Base-by-base conservation (phyloP, 2,329 filamentous ascomycete species). In the Diaporthe sp. region DNA sequence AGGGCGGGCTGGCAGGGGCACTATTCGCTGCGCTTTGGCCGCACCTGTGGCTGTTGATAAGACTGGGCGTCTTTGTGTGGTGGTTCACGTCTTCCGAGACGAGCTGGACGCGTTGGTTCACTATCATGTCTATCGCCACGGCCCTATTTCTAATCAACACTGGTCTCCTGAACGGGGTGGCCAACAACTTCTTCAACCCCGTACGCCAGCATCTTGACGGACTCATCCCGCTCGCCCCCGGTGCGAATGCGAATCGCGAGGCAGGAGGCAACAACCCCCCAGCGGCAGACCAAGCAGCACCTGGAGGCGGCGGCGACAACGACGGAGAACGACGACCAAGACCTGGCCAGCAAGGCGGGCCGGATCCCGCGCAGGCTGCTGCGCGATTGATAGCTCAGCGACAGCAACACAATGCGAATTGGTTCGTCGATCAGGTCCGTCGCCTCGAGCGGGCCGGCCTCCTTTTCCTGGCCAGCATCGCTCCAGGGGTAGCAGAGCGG, bases 391-490 rank as follows among this genome's bases (percentile, higher is more conserved):
- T 92, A 3, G 88, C 86, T 57, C 82, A 86, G 77, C 86, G 85
- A 44, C 84, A 85, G 73, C 79, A 83, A 22, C 82, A 82, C 3
- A 88, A 91, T 77, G 85, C 84, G 12, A 86, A 85, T 62, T 88
- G 89, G 87, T 78, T 91, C 7, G 80, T 87, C 76, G 82, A 87
- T 70, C 88, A 89, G 74, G 82, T 89, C 7, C 86, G 91, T 74
- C 85, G 90, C 15, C 79, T 90, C 9, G 91, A 93, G 82, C 88
- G 92, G 77, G 89, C 91, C 25, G 86, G 89, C 0, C 86, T 93
- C 22, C 84, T 93, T 34, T 93, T 93, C 79, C 84, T 93, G 31
- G 92, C 92, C 28, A 93, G 92, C 80, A 88, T 93, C 76, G 90
- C 91, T 2, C 92, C 92, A 1, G 92, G 92, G 13, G 88, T 93